Evolutionary conservation across 345 rosid species (phyloP), one percentile per base, ranked within the genome.

Genomic region (Cardamine resedifolia): DNA sequence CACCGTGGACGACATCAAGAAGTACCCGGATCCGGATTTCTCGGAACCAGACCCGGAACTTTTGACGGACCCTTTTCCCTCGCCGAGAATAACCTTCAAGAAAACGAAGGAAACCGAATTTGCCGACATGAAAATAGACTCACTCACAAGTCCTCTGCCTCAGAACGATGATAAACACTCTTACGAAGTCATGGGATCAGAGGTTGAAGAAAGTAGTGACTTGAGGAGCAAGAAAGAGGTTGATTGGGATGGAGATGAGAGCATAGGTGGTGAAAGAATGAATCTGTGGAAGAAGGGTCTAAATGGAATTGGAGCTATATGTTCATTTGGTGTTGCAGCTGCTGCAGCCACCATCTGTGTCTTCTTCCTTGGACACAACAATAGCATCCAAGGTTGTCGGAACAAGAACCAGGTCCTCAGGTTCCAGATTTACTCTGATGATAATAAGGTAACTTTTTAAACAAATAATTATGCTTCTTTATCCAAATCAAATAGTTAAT

Each of bases 121-220:
- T 58, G 92, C 80, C 95, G 98, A 94, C 97, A 89, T 90, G 96
- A 93, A 84, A 84, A 34, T 89, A 87, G 92, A 85, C 80, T 79
- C 89, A 15, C 95, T 55, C 45, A 27, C 66, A 4, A 70, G 50
- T 24, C 58, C 58, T 58, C 41, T 67, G 47, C 45, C 62, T 52
- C 62, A 2, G 30, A 75, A 50, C 26, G 74, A 60, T 16, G 47
- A 26, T 15, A 57, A 57, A 64, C 47, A 27, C 53, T 21, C 61
- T 1, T 66, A 5, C 4, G 71, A 45, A 5, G 15, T 47, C 30
- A 31, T 56, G 61, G 36, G 61, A 66, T 24, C 56, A 49, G 78
- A 74, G 53, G 61, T 38, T 20, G 68, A 70, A 20, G 34, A 63
- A 21, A 28, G 15, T 21, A 6, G 34, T 76, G 57, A 39, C 70